phyloP scores from a whole-genome alignment of 1,284 basidiomycete genomes.

The Ceratobasidium sp. region DNA sequence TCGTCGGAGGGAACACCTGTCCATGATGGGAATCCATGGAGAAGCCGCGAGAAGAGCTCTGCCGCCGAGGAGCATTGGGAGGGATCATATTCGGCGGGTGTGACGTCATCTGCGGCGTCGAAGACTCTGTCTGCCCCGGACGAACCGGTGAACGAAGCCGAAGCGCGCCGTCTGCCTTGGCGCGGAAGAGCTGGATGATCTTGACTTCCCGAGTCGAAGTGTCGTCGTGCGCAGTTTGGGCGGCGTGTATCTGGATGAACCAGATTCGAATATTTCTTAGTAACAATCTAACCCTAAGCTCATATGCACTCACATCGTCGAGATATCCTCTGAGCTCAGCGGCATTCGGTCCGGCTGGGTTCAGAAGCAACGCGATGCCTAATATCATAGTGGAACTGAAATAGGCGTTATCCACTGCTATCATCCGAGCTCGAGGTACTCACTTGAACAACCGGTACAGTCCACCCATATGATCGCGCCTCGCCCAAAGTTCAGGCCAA shows the following conservation, averaged over 20 bases:
- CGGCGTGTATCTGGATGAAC: slow-evolving; percentile 30
- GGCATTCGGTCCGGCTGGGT: slow-evolving; percentile 33
- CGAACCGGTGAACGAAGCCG: slow-evolving; percentile 54
- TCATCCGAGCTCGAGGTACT: background rate
- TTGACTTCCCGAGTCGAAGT: slow-evolving; percentile 28
- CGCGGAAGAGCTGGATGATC: slow-evolving; percentile 62
- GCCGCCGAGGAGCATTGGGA: background rate
- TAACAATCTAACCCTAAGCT: background rate
- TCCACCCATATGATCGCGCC: slow-evolving; percentile 29
- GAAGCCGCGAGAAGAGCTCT: background rate
- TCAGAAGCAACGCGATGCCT: slow-evolving; percentile 24
- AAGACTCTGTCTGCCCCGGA: background rate
- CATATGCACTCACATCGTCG: slow-evolving; percentile 18
- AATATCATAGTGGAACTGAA: slow-evolving; percentile 33
- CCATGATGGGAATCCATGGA: slow-evolving; percentile 14
- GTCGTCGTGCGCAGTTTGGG: slow-evolving; percentile 15
- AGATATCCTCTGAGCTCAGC: slow-evolving; percentile 24
- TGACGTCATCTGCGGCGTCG: slow-evolving; percentile 12
- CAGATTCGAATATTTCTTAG: background rate
- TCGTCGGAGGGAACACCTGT: background rate
- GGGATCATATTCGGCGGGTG: slow-evolving; percentile 13
- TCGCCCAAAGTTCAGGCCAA: slow-evolving; percentile 19
- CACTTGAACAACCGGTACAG: slow-evolving; percentile 36
- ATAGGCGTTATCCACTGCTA: background rate
- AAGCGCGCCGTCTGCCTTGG: slow-evolving; percentile 72